Evolutionary conservation across 352 stramenopile genomes (phyloP).

Genomic region (Phytophthora hybrid): DNA sequence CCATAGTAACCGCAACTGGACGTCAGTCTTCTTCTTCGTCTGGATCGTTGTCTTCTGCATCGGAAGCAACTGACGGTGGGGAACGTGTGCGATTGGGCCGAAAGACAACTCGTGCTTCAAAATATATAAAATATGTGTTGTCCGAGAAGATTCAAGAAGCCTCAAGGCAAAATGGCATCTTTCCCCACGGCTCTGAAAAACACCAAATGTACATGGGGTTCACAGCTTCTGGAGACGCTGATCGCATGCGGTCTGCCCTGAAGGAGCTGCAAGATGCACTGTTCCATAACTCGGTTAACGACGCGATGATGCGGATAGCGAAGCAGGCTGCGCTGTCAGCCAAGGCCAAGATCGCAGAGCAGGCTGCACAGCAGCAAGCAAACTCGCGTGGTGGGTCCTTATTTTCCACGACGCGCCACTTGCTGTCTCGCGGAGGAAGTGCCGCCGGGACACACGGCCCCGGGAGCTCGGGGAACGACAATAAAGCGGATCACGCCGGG

Average conservation of each 20-base stretch:
- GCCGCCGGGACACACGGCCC: conserved; percentile 26
- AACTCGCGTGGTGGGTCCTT: conserved; percentile 65
- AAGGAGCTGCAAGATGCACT: conserved; percentile 67
- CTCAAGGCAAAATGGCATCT: conserved; percentile 71
- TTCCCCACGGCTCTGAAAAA: conserved; percentile 69
- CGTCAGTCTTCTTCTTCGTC: conserved; percentile 22
- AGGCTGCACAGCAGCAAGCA: conserved; percentile 76
- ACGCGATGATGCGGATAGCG: conserved; percentile 86
- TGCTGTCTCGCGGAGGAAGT: conserved; percentile 57
- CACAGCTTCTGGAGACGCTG: conserved; percentile 55
- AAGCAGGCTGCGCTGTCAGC: conserved; percentile 81
- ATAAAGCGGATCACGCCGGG: conserved; percentile 39
- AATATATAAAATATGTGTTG: conserved; percentile 82
- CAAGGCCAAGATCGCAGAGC: conserved; percentile 84
- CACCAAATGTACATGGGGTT: conserved; percentile 63
- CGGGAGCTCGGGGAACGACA: conserved; percentile 38
- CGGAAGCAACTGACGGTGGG: conserved; percentile 14
- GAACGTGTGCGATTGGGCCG: conserved; percentile 24
- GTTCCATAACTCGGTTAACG: conserved; percentile 78
- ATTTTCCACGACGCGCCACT: conserved; percentile 76
- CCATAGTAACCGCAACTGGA: conserved; percentile 23
- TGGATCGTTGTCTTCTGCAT: conserved; percentile 16
- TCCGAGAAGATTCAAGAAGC: conserved; percentile 81
- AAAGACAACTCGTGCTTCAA: conserved; percentile 39
- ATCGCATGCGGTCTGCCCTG: conserved; percentile 66